Conservation (phyloP, 2,329 filamentous ascomycete species). For the Nakataea oryzae region DNA sequence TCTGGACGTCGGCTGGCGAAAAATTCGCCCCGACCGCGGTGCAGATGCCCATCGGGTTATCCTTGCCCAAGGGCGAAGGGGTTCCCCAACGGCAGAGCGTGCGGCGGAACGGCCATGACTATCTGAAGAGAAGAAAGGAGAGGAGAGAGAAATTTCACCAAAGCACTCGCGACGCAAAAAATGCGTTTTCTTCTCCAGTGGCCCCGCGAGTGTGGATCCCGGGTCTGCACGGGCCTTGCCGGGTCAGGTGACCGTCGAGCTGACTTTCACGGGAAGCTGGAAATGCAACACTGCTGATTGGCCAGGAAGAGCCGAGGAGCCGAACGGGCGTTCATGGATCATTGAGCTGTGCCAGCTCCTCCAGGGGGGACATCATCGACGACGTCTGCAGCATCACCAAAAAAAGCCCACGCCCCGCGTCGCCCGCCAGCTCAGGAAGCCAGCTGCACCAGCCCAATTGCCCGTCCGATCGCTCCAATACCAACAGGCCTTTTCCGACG, state of each 20-base stretch:
- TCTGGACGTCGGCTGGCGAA: slow-evolving; percentile 26
- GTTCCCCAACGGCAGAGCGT: slow-evolving; percentile 10
- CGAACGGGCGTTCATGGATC: slow-evolving; percentile 13
- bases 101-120: slow-evolving; percentile 34
- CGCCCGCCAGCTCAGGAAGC: not conserved
- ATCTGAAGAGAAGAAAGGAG: slow-evolving; percentile 34
- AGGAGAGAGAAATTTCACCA: slow-evolving; percentile 6
- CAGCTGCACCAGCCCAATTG: slow-evolving; percentile 5
- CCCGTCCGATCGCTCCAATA: slow-evolving; percentile 10
- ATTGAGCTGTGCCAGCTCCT: not conserved
- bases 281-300: slow-evolving; percentile 22
- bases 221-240: slow-evolving; percentile 1
- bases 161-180: not conserved
- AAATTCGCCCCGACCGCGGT: slow-evolving; percentile 9
- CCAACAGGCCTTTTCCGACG: not conserved
- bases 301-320: slow-evolving; percentile 31
- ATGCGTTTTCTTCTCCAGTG: not conserved
- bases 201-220: not conserved
- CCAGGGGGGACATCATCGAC: not conserved
- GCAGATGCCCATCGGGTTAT: not conserved
- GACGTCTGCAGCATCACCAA: slow-evolving; percentile 5
- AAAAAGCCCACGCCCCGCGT: slow-evolving; percentile 1
- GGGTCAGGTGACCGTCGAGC: slow-evolving; percentile 11
- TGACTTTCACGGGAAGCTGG: slow-evolving; percentile 10
- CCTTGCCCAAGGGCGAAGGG: slow-evolving; percentile 7